A percentile compares a stretch with the other conserved stretches of the same genome.
Conservation (phyloP, 495 filamentous ascomycete species). For the Sphaerosporella brunnea region DNA sequence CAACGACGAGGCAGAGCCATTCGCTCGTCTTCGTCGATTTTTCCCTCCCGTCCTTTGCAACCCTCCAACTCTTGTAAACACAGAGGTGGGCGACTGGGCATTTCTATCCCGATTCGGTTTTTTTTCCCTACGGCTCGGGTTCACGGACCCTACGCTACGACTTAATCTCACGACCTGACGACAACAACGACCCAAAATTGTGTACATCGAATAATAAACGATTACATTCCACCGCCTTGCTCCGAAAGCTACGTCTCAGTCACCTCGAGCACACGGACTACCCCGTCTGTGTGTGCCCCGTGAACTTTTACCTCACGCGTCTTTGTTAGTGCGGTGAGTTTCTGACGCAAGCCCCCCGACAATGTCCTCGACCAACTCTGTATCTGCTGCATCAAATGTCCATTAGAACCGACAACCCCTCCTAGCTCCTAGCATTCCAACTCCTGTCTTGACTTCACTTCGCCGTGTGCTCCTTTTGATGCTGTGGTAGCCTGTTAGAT, state of each 20-base stretch:
- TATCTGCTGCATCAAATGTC: no score
- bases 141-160: no score
- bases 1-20: no score
- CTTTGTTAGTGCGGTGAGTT: conserved; percentile 6
- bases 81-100: not conserved
- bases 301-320: conserved; percentile 2
- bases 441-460: no score
- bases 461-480: no score
- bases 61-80: no score
- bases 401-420: not conserved
- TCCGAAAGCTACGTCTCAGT: not conserved
- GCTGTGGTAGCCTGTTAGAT: no score
- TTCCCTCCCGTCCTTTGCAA: no score
- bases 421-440: not conserved
- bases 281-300: conserved; percentile 2
- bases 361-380: not conserved
- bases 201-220: not conserved
- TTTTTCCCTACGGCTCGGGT: no score
- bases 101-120: not conserved
- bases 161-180: not conserved
- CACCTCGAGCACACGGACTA: not conserved
- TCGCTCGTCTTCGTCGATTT: no score
- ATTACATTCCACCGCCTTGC: not conserved
- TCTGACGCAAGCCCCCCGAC: not conserved
- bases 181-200: not conserved